phyloP scores from a whole-genome alignment of 169 alveolate genomes.

The Haemoproteus tartakovskyi region DNA sequence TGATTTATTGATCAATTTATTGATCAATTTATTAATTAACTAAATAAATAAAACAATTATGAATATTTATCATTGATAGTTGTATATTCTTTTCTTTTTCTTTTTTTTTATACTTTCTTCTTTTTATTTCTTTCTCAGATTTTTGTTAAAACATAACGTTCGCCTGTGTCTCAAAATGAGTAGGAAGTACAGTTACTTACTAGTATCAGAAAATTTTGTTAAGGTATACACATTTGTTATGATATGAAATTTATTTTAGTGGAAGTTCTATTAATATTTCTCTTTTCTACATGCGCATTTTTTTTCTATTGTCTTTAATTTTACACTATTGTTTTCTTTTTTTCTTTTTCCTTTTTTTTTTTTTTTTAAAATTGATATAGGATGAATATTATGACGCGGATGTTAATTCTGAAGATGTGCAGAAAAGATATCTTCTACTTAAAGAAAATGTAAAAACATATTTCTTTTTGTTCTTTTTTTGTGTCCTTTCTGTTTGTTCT shows the following conservation, averaged over 20 bases:
- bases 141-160: constrained; percentile 38
- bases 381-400: constrained; percentile 36
- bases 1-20: not conserved
- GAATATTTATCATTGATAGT: too few species aligned
- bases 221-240: constrained; percentile 2
- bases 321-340: not conserved
- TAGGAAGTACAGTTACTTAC: constrained; percentile 24
- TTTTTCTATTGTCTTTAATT: not conserved
- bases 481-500: not conserved
- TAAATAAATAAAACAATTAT: not conserved
- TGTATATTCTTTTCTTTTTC: too few species aligned
- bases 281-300: too few species aligned
- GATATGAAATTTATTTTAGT: too few species aligned
- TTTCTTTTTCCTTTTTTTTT: not conserved
- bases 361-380: not conserved
- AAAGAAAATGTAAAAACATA: constrained; percentile 26
- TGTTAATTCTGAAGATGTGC: constrained; percentile 14
- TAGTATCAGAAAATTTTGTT: constrained; percentile 25
- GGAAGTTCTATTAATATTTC: too few species aligned
- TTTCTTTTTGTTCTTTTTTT: not conserved
- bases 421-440: constrained; percentile 17
- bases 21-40: not conserved
- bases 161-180: constrained; percentile 35
- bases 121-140: constrained; percentile 6
- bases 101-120: not conserved